Evolutionary conservation across 805 yeast species (phyloP), one percentile per base, ranked within the genome.

Genomic region (Saturnispora dispora): DNA sequence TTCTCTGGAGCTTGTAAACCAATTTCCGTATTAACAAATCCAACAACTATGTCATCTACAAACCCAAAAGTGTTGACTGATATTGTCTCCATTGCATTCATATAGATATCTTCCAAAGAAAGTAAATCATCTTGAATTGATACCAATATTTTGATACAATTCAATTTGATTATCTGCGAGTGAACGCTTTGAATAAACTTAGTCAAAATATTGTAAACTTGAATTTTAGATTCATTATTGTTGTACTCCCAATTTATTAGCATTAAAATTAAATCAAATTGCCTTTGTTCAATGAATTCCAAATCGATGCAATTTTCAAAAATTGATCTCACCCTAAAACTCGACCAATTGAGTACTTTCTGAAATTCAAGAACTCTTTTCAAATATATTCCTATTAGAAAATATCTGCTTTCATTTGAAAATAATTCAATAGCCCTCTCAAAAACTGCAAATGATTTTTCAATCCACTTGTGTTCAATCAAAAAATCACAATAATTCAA

Each of bases 341-440:
- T 51, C 2, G 71, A 65, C 22, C 76, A 55, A 10, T 67, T 57
- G 32, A 70, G 53, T 41, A 68, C 70, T 1, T 51, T 36, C 45
- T 58, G 59, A 23, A 55, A 53, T 48, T 62, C 58, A 3, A 82
- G 55, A 0, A 79, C 74, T 50, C 77, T 79, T 0, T 75, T 65
- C 32, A 89, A 62, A 63, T 88, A 90, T 9, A 76, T 68, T 49
- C 75, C 78, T 90, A 91, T 88, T 17, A 89, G 71, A 57, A 87
- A 87, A 58, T 75, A 81, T 42, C 76, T 79, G 3, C 77, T 72
- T 0, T 88, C 82, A 54, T 76, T 81, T 11, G 71, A 66, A 61
- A 89, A 90, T 5, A 75, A 57, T 2, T 66, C 69, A n/a, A 86
- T 61, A 0, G 90, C 95, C 8, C 77, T 65, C 60, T 88, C 96